Evolutionary conservation across 202 grass and related monocot species (phyloP).

Genomic region (Zoysia matrella): DNA sequence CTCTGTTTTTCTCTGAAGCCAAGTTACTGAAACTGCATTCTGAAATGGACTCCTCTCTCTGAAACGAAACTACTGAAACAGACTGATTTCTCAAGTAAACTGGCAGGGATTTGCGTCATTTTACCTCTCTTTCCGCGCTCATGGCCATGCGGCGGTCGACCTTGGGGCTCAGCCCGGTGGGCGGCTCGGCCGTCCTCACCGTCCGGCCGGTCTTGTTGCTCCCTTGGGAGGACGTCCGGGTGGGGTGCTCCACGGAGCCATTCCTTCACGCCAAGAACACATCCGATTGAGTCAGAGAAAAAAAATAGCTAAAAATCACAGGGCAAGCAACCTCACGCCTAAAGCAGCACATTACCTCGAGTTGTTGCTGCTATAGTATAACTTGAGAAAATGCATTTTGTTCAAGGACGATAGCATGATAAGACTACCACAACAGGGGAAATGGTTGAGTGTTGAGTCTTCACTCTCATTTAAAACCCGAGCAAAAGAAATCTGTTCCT

Average conservation of each 20-base stretch:
- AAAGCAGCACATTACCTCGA: slow-evolving; percentile 38
- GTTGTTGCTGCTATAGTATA: slow-evolving; percentile 53
- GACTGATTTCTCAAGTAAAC: neutral
- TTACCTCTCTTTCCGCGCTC: slow-evolving; percentile 73
- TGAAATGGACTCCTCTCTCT: neutral
- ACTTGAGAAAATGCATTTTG: slow-evolving; percentile 72
- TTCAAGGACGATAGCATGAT: slow-evolving; percentile 48
- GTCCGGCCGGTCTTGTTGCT: slow-evolving; percentile 50
- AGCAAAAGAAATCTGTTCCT: neutral
- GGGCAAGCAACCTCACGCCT: neutral
- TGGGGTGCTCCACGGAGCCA: slow-evolving; percentile 60
- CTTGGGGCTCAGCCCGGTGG: slow-evolving; percentile 59
- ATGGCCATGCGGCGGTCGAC: slow-evolving; percentile 58
- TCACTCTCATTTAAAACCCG: slow-evolving; percentile 30
- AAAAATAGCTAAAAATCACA: neutral
- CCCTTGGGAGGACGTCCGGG: slow-evolving; percentile 48
- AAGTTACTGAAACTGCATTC: slow-evolving; percentile 18
- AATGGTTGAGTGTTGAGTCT: neutral
- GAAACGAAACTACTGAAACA: slow-evolving; percentile 1
- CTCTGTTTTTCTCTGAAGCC: neutral
- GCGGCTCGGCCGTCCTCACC: slow-evolving; percentile 51
- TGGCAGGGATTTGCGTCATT: neutral
- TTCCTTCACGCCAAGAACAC: slow-evolving; percentile 58
- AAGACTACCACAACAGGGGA: neutral
- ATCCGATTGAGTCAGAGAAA: slow-evolving; percentile 31